A percentile compares a stretch with the other conserved stretches of the same genome.
phyloP scores from a whole-genome alignment of 106 monocot genomes.

The Xerophyta viscosa region DNA sequence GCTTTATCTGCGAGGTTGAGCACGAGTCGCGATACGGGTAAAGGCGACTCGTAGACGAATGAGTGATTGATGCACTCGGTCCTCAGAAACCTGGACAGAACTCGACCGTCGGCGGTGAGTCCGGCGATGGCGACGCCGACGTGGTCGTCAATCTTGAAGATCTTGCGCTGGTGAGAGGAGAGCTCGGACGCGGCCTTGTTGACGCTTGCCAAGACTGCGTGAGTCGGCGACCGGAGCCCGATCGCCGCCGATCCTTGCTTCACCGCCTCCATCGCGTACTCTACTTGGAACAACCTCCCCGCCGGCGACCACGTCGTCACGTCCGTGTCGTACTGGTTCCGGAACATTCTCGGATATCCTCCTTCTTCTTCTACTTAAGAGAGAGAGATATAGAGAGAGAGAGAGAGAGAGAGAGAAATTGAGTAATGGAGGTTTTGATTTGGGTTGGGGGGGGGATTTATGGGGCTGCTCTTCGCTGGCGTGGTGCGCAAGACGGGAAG shows the following conservation, averaged over 20 bases:
- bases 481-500: background rate
- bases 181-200: slow-evolving; percentile 92
- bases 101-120: slow-evolving; percentile 84
- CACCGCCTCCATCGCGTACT: slow-evolving; percentile 99
- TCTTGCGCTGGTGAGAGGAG: slow-evolving; percentile 85
- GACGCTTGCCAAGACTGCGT: slow-evolving; percentile 76
- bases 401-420: background rate
- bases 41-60: slow-evolving; percentile 85
- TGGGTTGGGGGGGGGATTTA: background rate
- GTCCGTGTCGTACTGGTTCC: slow-evolving; percentile 98
- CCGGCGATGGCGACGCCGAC: slow-evolving; percentile 93
- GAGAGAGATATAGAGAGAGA: no score
- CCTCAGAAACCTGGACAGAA: slow-evolving; percentile 66
- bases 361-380: slow-evolving; percentile 3
- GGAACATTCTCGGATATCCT: slow-evolving; percentile 39
- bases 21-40: slow-evolving; percentile 70
- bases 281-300: slow-evolving; percentile 94
- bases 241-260: slow-evolving; percentile 84
- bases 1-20: slow-evolving; percentile 94
- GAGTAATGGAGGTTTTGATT: background rate
- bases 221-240: slow-evolving; percentile 67
- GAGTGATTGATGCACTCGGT: slow-evolving; percentile 92
- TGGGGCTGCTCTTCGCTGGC: background rate
- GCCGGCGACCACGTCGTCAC: slow-evolving; percentile 96
- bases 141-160: slow-evolving; percentile 90